phyloP scores from a whole-genome alignment of 768 basidiomycete genomes.

The Suillus clintonianus region DNA sequence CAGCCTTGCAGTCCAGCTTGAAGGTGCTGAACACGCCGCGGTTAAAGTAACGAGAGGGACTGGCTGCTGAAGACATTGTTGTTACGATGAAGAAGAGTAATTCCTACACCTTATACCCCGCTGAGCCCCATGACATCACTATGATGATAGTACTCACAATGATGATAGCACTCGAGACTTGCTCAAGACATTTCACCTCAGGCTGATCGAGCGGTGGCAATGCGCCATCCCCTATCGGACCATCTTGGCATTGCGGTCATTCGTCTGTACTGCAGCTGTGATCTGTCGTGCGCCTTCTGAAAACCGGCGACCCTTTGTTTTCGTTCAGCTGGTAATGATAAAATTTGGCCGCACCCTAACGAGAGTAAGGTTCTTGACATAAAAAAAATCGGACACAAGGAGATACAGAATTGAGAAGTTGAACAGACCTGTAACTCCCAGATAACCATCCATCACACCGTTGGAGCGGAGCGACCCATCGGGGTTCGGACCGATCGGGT shows the following conservation, averaged over 20 bases:
- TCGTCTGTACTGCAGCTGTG: too few relatives aligned
- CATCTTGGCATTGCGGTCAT: too few relatives aligned
- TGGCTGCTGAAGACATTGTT: neutral
- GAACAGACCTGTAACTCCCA: slow-evolving; percentile 52
- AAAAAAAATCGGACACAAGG: neutral
- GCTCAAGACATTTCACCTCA: neutral
- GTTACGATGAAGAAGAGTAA: neutral
- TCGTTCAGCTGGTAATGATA: slow-evolving; percentile 20
- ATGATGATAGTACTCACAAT: too few relatives aligned
- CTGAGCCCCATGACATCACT: neutral
- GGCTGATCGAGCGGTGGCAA: neutral
- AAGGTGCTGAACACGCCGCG: slow-evolving; percentile 27
- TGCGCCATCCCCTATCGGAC: slow-evolving; percentile 23
- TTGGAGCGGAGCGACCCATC: too few relatives aligned
- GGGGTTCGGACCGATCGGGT: too few relatives aligned
- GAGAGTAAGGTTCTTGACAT: slow-evolving; percentile 27
- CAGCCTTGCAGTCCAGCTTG: slow-evolving; percentile 46
- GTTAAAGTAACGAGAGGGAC: slow-evolving; percentile 10
- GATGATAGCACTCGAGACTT: neutral
- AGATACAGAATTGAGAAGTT: neutral
- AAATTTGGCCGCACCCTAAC: slow-evolving; percentile 20
- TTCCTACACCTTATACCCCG: neutral
- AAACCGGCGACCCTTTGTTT: slow-evolving; percentile 19
- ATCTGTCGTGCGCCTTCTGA: slow-evolving; percentile 17
- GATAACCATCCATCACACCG: too few relatives aligned